These are phyloP conservation scores for Discostella stelligeroides DNA, from an alignment of 108 stramenopile species.

Conservation along the genomic window DNA sequence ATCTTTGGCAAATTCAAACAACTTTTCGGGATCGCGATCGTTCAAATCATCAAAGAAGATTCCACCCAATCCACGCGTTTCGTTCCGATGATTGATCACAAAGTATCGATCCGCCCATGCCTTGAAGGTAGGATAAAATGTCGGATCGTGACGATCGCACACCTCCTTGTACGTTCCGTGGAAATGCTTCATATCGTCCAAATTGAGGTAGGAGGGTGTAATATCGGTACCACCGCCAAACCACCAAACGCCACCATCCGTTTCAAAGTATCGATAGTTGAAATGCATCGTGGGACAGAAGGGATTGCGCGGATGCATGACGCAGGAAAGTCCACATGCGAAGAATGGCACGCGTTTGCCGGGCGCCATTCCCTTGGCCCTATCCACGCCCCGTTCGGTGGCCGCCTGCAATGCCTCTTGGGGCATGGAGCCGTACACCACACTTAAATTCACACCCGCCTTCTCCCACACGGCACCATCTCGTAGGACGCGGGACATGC, in stretches of 20 bases:
- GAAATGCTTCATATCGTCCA: conserved; percentile 97
- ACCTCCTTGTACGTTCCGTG: conserved; percentile 98
- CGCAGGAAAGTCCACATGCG: conserved; percentile 94
- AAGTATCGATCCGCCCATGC: conserved; percentile 99
- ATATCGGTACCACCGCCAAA: conserved; percentile 99
- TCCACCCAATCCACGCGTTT: conserved; percentile 97
- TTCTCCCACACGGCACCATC: conserved; percentile 98
- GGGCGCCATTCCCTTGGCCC: conserved; percentile 90
- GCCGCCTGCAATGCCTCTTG: conserved; percentile 95
- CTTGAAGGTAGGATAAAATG: conserved; percentile 97
- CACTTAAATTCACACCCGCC: conserved; percentile 96
- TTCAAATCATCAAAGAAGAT: conserved; percentile 99
- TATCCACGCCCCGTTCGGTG: conserved; percentile 93
- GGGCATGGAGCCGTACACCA: conserved; percentile 95
- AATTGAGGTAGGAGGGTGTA: conserved; percentile 95
- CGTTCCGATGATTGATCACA: conserved; percentile 92
- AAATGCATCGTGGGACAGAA: conserved; percentile 98
- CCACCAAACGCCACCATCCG: conserved; percentile 99
- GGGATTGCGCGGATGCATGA: conserved; percentile 99
- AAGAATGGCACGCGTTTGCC: conserved; percentile 96
- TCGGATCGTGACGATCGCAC: conserved; percentile 98
- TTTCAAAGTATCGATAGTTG: conserved; percentile 99
- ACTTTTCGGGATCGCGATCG: conserved; percentile 86
- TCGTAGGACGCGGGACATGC: conserved; percentile 91
- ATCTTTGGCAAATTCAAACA: conserved; percentile 89